Percentiles rank a stretch among this genome's conserved stretches.
Conservation (phyloP, 345 rosid genomes). For the Populus alba region DNA sequence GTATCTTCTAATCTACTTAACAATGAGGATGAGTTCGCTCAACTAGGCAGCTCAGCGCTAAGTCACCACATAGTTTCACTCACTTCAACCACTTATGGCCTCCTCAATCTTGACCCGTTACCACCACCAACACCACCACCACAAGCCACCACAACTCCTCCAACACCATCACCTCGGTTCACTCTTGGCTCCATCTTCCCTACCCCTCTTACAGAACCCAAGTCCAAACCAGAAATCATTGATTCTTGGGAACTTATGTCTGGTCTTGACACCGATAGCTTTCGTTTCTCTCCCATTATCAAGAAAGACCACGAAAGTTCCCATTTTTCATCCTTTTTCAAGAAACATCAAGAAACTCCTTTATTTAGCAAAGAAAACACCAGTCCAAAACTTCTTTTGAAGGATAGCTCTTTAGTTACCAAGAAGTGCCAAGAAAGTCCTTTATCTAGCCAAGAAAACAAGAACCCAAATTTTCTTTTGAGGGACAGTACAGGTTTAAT, state of each 20-base stretch:
- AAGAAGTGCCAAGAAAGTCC: too few species aligned
- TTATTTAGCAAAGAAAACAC: conserved; percentile 43
- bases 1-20: conserved; percentile 77
- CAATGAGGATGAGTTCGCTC: conserved; percentile 73
- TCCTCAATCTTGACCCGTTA: conserved; percentile 79
- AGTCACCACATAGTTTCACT: conserved; percentile 89
- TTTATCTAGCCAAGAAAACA: too few species aligned
- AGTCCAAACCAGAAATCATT: conserved; percentile 54
- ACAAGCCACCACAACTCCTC: conserved; percentile 34
- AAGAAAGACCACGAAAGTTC: conserved; percentile 2
- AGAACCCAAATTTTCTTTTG: too few species aligned
- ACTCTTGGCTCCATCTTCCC: conserved; percentile 44
- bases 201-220: conserved; percentile 37
- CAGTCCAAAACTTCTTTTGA: conserved; percentile 33
- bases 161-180: conserved; percentile 55
- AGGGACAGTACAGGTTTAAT: neutral
- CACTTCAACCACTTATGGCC: conserved; percentile 93
- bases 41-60: conserved; percentile 62
- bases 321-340: too few species aligned
- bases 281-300: conserved; percentile 60
- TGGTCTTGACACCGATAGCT: conserved; percentile 77
- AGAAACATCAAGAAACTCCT: too few species aligned
- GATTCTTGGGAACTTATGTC: conserved; percentile 95
- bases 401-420: neutral
- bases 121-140: conserved; percentile 33